Percentiles rank a stretch among this genome's conserved stretches.
Evolutionary conservation across 768 basidiomycete species (phyloP).

Genomic region (Cystobasidium tubakii): DNA sequence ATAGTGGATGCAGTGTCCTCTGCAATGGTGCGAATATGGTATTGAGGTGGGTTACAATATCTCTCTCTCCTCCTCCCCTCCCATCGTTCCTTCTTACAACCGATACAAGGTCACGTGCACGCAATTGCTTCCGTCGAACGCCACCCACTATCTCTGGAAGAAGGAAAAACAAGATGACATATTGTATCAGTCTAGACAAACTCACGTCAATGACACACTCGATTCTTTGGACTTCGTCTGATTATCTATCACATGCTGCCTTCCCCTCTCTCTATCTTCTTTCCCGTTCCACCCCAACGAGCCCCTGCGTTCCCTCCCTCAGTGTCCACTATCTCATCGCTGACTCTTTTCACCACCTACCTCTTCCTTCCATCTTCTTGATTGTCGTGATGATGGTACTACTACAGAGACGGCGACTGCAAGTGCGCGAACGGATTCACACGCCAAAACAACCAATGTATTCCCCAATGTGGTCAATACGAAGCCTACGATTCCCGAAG

Average conservation of each 20-base stretch:
- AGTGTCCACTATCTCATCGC: not conserved
- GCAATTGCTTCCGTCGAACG: too few relatives aligned
- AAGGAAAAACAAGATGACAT: too few relatives aligned
- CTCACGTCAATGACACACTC: too few relatives aligned
- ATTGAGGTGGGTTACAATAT: not conserved
- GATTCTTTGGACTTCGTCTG: too few relatives aligned
- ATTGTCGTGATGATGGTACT: too few relatives aligned
- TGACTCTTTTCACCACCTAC: not conserved
- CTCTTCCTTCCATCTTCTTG: not conserved
- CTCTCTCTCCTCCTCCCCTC: not conserved
- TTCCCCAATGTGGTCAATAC: not conserved
- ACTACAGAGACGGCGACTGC: conserved; percentile 4
- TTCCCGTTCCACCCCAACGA: conserved; percentile 3
- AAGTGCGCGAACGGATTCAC: not conserved
- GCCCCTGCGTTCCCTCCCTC: not conserved
- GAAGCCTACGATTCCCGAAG: not conserved
- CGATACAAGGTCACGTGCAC: too few relatives aligned
- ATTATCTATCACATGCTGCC: not conserved
- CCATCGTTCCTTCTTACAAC: not conserved
- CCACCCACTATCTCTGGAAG: too few relatives aligned
- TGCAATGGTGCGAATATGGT: conserved; percentile 17
- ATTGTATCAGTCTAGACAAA: too few relatives aligned
- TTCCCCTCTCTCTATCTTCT: not conserved
- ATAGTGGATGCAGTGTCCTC: not conserved
- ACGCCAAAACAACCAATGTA: not conserved